Conservation (phyloP, 2,329 filamentous ascomycete species). For the Aspergillus aculeatinus region DNA sequence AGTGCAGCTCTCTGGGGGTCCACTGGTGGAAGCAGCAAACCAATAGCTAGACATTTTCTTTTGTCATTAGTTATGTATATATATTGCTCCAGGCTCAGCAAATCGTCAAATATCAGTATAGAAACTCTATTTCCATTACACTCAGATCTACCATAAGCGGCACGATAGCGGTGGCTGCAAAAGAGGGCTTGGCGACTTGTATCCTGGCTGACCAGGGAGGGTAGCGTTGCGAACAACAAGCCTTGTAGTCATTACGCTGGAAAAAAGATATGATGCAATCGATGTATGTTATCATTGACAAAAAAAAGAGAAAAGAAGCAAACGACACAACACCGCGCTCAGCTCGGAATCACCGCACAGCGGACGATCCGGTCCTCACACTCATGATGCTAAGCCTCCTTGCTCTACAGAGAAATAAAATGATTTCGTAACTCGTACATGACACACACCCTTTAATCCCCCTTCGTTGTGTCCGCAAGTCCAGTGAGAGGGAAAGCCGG, state of each 20-base stretch:
- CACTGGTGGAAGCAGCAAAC: no score
- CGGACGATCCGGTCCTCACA: constrained; percentile 1
- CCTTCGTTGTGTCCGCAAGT: not conserved
- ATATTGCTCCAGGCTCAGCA: no score
- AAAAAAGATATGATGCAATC: not conserved
- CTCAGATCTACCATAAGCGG: no score
- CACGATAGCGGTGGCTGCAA: no score
- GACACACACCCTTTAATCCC: not conserved
- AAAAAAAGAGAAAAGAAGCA: not conserved
- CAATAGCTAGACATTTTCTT: no score
- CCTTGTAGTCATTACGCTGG: no score
- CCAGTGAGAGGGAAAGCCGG: not conserved
- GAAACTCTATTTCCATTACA: no score
- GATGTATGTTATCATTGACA: not conserved
- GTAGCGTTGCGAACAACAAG: not conserved
- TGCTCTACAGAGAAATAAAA: constrained; percentile 10
- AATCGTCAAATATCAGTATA: no score
- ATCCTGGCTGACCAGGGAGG: no score
- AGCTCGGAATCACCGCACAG: constrained; percentile 2
- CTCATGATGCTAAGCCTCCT: not conserved
- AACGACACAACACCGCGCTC: not conserved
- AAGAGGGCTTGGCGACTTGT: no score
- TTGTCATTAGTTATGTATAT: no score
- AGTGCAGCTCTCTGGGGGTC: no score
- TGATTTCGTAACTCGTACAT: constrained; percentile 22